These are phyloP conservation scores for Pleoardoris graminearum DNA, from an alignment of 2,329 filamentous ascomycete species.

Conservation along the genomic window DNA sequence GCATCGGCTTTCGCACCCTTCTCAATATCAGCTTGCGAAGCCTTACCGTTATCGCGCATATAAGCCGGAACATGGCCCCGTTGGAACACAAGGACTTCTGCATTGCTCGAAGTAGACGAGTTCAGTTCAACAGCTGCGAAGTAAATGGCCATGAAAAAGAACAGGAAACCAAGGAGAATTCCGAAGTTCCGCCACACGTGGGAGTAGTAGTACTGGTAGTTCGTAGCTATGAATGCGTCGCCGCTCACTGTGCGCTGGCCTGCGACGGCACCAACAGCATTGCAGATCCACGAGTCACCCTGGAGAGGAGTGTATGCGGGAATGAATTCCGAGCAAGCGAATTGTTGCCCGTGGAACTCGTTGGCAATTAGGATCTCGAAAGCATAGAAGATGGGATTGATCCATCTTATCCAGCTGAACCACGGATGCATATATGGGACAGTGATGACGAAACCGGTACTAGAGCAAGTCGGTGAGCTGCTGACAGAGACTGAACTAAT, in stretches of 20 bases:
- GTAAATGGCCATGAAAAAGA: constrained; percentile 67
- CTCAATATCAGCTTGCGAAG: constrained; percentile 42
- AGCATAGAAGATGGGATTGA: constrained; percentile 74
- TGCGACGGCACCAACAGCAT: constrained; percentile 43
- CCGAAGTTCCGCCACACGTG: constrained; percentile 66
- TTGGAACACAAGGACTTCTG: constrained; percentile 69
- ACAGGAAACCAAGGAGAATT: constrained; percentile 65
- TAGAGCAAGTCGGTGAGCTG: not conserved
- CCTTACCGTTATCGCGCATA: constrained; percentile 36
- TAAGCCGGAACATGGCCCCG: constrained; percentile 50
- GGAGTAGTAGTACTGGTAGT: constrained; percentile 46
- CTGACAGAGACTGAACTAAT: not conserved
- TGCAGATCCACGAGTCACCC: constrained; percentile 44
- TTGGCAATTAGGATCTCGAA: constrained; percentile 82
- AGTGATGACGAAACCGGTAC: constrained; percentile 69
- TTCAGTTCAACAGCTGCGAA: constrained; percentile 67
- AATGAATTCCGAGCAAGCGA: constrained; percentile 43
- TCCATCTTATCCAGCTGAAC: constrained; percentile 62
- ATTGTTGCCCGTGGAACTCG: constrained; percentile 55
- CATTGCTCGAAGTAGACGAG: constrained; percentile 63
- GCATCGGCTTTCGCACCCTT: constrained; percentile 28
- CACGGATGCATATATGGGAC: constrained; percentile 59
- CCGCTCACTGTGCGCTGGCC: constrained; percentile 46
- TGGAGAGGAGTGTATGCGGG: constrained; percentile 39
- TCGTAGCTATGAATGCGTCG: constrained; percentile 39